A percentile compares a stretch with the other conserved stretches of the same genome.
Conservation (phyloP, 177 flowering plant species). For the Vitis hybrid region DNA sequence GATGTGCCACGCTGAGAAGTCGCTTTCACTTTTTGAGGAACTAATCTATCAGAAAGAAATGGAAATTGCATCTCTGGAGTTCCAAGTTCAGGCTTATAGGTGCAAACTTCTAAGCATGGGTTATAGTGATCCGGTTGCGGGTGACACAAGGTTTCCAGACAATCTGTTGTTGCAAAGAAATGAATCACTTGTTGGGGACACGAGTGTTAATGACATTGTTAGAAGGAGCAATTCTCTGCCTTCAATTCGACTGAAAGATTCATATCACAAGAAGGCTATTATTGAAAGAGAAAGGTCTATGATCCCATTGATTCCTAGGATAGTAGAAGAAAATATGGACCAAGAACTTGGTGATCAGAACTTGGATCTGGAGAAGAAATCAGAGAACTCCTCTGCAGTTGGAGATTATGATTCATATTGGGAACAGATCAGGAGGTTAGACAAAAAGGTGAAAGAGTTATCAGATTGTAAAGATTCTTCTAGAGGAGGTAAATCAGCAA, state of each 20-base stretch:
- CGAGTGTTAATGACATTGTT: slow-evolving; percentile 13
- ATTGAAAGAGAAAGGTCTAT: slow-evolving; percentile 24
- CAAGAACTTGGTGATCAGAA: slow-evolving; percentile 10
- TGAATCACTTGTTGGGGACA: slow-evolving; percentile 23
- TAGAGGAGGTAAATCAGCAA: slow-evolving; percentile 11
- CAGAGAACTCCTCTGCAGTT: slow-evolving; percentile 17
- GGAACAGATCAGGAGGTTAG: slow-evolving; percentile 60
- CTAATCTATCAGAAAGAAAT: slow-evolving; percentile 68
- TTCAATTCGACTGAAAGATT: slow-evolving; percentile 18
- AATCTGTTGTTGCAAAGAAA: slow-evolving; percentile 24
- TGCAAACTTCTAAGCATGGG: slow-evolving; percentile 66
- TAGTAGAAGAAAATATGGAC: slow-evolving; percentile 18
- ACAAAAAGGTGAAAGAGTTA: slow-evolving; percentile 47
- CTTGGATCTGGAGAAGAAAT: slow-evolving; percentile 19
- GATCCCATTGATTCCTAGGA: slow-evolving; percentile 4
- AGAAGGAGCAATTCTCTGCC: slow-evolving; percentile 53
- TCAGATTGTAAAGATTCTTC: slow-evolving; percentile 25
- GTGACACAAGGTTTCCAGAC: slow-evolving; percentile 35
- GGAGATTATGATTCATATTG: slow-evolving; percentile 40
- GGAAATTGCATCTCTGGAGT: slow-evolving; percentile 74
- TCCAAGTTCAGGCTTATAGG: slow-evolving; percentile 70
- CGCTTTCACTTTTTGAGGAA: slow-evolving; percentile 57
- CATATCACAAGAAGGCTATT: slow-evolving; percentile 15
- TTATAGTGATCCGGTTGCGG: slow-evolving; percentile 30
- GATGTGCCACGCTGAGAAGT: slow-evolving; percentile 63